Base-by-base conservation (phyloP, 2,329 filamentous ascomycete genomes). In the Ilyonectria sp. region DNA sequence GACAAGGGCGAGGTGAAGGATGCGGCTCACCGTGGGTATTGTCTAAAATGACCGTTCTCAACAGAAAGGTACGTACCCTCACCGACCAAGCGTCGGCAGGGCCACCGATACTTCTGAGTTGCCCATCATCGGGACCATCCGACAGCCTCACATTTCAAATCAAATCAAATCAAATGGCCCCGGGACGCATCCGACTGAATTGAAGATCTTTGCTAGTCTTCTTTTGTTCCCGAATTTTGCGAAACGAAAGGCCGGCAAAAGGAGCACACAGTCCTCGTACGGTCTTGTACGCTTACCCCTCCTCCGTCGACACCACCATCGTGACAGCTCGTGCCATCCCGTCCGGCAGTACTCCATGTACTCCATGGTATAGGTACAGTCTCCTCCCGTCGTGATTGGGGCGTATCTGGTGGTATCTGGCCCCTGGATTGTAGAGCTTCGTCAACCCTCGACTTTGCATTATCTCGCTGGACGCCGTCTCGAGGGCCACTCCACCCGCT, bases 31-130 rank as follows among this genome's bases (percentile, higher is more conserved):
- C 63, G 61, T 53, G 57, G 35, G 44, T 55, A 57, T 52, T 50
- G 52, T 33, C 57, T 35, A 50, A 61, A 56, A 56, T 57, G 44
- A 60, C 35, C 37, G 31, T n/a, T n/a, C 62, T 65, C 63, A 65
- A 65, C 63, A 65, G 63, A 65, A 65, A 60, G 63, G 52, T 60
- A 65, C 63, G 57, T 60, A 65, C 52, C n/a, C 23, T 44, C 50
- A 37, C 54, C 21, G 44, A 31, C 40, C 29, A 44, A 17, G 40
- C 40, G 15, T 60, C 55, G 55, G 62, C 40, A 35, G 47, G 21
- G 55, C n/a, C 26, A 19, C 55, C 55, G 55, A 64, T 33, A 43
- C 15, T 43, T 4, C 40, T n/a, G n/a, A 43, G 8, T 43, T 43
- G 15, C n/a, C 40, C 15, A n/a, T 7, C 40, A 7, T 43, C 52